These are phyloP conservation scores for Albatrellus ellisii DNA, from an alignment of 768 basidiomycete genomes.

Conservation along the genomic window DNA sequence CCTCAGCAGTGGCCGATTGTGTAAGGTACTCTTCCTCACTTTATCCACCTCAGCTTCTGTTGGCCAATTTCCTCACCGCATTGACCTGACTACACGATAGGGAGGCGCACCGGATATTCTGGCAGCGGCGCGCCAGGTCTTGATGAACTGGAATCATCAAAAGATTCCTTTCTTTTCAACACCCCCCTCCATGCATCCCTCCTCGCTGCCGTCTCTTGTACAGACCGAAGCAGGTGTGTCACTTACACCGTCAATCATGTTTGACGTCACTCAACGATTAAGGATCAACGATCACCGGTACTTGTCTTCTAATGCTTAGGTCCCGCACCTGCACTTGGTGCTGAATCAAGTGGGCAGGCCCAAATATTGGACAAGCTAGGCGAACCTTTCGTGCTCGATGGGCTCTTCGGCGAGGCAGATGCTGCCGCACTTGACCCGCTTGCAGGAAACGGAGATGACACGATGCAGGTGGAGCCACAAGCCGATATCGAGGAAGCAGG, in stretches of 20 bases:
- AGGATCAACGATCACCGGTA: neutral
- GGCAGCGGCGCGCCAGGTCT: constrained; percentile 65
- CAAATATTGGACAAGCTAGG: constrained; percentile 61
- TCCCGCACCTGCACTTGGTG: constrained; percentile 46
- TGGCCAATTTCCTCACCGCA: neutral
- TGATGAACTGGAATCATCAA: constrained; percentile 93
- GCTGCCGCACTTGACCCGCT: constrained; percentile 57
- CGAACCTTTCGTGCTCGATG: constrained; percentile 72
- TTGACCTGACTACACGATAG: neutral
- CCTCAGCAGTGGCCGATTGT: constrained; percentile 64
- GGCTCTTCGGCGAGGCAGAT: constrained; percentile 70
- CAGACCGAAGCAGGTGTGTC: constrained; percentile 21
- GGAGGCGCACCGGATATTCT: constrained; percentile 58
- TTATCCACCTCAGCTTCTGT: neutral
- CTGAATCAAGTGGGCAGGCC: constrained; percentile 70
- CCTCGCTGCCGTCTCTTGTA: constrained; percentile 43
- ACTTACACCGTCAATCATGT: neutral
- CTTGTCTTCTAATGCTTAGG: neutral
- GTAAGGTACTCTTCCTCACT: constrained; percentile 47
- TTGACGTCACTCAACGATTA: neutral
- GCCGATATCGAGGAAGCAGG: neutral
- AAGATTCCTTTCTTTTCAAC: constrained; percentile 83
- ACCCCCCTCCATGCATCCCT: constrained; percentile 71
- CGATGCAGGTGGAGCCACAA: constrained; percentile 23
- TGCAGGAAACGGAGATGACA: constrained; percentile 19